These are phyloP conservation scores for Amanita pseudoporphyria DNA, from an alignment of 768 basidiomycete genomes.

Conservation along the genomic window DNA sequence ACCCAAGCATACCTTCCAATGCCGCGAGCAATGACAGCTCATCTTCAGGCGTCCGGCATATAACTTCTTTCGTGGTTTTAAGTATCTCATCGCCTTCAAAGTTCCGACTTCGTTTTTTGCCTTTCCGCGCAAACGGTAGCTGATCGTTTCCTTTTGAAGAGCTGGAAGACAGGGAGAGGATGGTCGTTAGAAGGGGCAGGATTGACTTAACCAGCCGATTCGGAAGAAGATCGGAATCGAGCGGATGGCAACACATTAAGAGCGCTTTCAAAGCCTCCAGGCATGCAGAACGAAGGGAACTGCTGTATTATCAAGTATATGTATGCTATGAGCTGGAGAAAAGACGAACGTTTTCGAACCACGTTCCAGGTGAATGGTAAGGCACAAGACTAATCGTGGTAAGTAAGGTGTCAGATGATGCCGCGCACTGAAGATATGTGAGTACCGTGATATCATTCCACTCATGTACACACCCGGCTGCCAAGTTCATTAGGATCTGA, in stretches of 20 bases:
- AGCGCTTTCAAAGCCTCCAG: slow-evolving; percentile 35
- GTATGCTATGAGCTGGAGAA: background rate
- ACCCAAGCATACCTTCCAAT: slow-evolving; percentile 42
- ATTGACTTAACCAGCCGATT: slow-evolving; percentile 48
- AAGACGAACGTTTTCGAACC: slow-evolving; percentile 34
- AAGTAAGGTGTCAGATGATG: slow-evolving; percentile 47
- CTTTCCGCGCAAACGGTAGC: slow-evolving; percentile 34
- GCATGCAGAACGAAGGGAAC: slow-evolving; percentile 29
- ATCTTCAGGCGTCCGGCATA: slow-evolving; percentile 42
- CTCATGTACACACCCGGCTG: slow-evolving; percentile 32
- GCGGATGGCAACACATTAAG: slow-evolving; percentile 31
- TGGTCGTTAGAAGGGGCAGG: slow-evolving; percentile 35
- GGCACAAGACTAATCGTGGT: slow-evolving; percentile 38
- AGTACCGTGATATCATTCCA: background rate
- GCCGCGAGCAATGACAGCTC: slow-evolving; percentile 42
- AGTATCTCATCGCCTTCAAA: slow-evolving; percentile 75
- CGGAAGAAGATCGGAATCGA: slow-evolving; percentile 38
- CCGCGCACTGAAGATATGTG: slow-evolving; percentile 31
- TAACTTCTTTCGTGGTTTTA: slow-evolving; percentile 32
- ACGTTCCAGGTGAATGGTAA: slow-evolving; percentile 58
- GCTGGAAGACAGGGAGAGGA: slow-evolving; percentile 34
- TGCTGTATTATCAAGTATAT: slow-evolving; percentile 12
- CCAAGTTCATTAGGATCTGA: slow-evolving; percentile 36
- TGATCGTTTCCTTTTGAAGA: slow-evolving; percentile 15
- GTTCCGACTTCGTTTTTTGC: slow-evolving; percentile 59